Evolutionary conservation across 2,329 filamentous ascomycete species (phyloP).

Genomic region (Alternaria hordeiaustralica): DNA sequence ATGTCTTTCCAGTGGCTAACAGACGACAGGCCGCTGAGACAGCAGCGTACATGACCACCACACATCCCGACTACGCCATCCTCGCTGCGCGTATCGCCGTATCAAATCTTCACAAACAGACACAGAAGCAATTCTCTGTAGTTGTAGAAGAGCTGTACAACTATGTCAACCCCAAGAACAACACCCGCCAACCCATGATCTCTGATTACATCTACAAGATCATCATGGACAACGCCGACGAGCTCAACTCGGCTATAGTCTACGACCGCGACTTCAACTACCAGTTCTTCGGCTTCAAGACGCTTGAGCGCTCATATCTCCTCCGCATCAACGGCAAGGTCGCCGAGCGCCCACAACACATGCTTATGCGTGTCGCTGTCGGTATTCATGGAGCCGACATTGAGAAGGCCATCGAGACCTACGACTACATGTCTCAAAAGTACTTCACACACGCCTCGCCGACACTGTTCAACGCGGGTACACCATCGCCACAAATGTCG

Average conservation of each 20-base stretch:
- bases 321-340: slow-evolving; percentile 95
- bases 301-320: slow-evolving; percentile 94
- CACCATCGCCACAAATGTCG: slow-evolving; percentile 90
- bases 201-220: slow-evolving; percentile 87
- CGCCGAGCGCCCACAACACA: slow-evolving; percentile 95
- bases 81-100: slow-evolving; percentile 98
- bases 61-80: slow-evolving; percentile 98
- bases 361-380: slow-evolving; percentile 99
- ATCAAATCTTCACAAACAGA: slow-evolving; percentile 99
- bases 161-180: slow-evolving; percentile 95
- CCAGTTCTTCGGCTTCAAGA: slow-evolving; percentile 99
- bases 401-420: slow-evolving; percentile 94
- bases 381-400: slow-evolving; percentile 96
- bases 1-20: slow-evolving; percentile 23
- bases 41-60: slow-evolving; percentile 99
- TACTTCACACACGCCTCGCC: slow-evolving; percentile 98
- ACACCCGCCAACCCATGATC: slow-evolving; percentile 88
- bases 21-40: slow-evolving; percentile 86
- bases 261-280: slow-evolving; percentile 99
- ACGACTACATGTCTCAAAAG: slow-evolving; percentile 98
- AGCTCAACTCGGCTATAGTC: slow-evolving; percentile 98
- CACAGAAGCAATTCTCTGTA: slow-evolving; percentile 99
- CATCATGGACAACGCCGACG: slow-evolving; percentile 94
- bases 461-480: slow-evolving; percentile 97
- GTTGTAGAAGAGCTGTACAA: slow-evolving; percentile 93